These are phyloP conservation scores for Symbiodinium natans DNA, from an alignment of 73 alveolate genomes.

Conservation along the genomic window DNA sequence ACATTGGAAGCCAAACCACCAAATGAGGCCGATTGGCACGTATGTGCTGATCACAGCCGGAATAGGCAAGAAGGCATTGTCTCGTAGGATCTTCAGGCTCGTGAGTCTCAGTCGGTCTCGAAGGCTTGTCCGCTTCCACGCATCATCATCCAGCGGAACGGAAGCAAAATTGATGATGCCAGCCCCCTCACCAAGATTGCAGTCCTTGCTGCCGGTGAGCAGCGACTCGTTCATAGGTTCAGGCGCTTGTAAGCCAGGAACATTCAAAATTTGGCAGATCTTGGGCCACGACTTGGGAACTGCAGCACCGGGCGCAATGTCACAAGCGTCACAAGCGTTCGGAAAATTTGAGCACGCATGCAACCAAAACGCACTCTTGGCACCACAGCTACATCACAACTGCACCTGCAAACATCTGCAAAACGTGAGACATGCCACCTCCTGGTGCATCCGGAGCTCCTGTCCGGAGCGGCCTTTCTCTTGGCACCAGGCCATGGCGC, in stretches of 20 bases:
- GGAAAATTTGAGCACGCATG: no score
- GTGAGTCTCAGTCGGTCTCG: slow-evolving; percentile 62
- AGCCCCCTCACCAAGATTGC: background rate
- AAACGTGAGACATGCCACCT: background rate
- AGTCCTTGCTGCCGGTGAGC: no score
- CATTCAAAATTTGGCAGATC: no score
- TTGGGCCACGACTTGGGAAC: no score
- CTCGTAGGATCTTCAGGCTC: slow-evolving; percentile 34
- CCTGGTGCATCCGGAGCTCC: slow-evolving; percentile 44
- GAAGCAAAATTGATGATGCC: background rate
- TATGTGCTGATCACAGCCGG: slow-evolving; percentile 62
- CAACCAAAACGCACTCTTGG: no score
- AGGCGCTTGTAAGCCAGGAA: no score
- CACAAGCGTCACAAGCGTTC: no score
- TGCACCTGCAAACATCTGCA: background rate
- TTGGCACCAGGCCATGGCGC: slow-evolving; percentile 71
- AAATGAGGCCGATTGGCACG: slow-evolving; percentile 40
- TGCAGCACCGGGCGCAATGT: no score
- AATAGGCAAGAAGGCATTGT: slow-evolving; percentile 41
- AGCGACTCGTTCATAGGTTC: no score
- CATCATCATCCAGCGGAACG: slow-evolving; percentile 9
- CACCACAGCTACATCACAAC: background rate
- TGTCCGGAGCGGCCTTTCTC: slow-evolving; percentile 16
- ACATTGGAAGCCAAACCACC: slow-evolving; percentile 67
- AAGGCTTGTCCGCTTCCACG: slow-evolving; percentile 21